Conservation (phyloP, 2,329 filamentous ascomycete species). For the Dichotomopilus funicola region DNA sequence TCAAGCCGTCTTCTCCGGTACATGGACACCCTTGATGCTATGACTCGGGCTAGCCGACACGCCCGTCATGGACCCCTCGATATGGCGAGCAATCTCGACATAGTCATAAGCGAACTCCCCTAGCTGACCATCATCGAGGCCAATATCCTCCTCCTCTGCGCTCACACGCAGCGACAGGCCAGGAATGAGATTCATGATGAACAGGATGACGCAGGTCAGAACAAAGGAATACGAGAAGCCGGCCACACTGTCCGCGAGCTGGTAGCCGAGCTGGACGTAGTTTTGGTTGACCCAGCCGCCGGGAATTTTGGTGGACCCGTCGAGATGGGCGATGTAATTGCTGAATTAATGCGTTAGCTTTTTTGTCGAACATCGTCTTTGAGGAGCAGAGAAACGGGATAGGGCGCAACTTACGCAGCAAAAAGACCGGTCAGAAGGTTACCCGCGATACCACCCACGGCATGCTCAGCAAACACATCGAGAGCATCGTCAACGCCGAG, state of each 20-base stretch:
- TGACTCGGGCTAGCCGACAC: conserved; percentile 15
- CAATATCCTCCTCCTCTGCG: conserved; percentile 62
- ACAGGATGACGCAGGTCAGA: conserved; percentile 62
- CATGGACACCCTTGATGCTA: conserved; percentile 19
- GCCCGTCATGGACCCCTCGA: conserved; percentile 18
- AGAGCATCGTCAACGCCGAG: conserved; percentile 80
- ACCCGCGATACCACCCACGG: conserved; percentile 72
- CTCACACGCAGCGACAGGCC: conserved; percentile 62
- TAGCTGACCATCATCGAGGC: conserved; percentile 67
- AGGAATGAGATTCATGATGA: conserved; percentile 63
- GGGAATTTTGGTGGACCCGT: conserved; percentile 52
- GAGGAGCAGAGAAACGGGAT: neutral
- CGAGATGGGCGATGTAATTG: conserved; percentile 66
- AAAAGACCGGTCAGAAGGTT: conserved; percentile 75
- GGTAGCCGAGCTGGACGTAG: conserved; percentile 65
- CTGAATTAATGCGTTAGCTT: conserved; percentile 28
- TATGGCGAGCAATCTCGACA: conserved; percentile 55
- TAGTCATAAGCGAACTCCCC: conserved; percentile 83
- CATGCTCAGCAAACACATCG: conserved; percentile 88
- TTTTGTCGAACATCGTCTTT: neutral
- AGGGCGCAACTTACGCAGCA: conserved; percentile 49
- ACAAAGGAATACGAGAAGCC: conserved; percentile 61
- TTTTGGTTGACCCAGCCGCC: conserved; percentile 68
- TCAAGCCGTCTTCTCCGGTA: conserved; percentile 17
- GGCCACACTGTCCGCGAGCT: conserved; percentile 61